A percentile compares a stretch with the other conserved stretches of the same genome.
Conservation (phyloP, 192 early-diverging fungal species). For the Mortierella claussenii region DNA sequence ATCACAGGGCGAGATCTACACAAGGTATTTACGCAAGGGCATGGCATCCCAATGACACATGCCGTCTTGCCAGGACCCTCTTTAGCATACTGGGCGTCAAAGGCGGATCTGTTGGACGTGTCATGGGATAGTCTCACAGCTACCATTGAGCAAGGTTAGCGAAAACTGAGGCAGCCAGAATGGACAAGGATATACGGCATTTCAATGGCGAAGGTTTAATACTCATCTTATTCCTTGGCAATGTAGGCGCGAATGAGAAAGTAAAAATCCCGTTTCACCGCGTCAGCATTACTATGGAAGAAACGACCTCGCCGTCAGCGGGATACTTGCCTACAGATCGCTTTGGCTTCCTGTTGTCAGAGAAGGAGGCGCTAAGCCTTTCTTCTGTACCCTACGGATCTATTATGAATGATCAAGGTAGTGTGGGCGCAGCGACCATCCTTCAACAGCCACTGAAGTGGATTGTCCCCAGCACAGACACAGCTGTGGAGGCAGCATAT, state of each 20-base stretch:
- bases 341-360: conserved; percentile 27
- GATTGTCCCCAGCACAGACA: conserved; percentile 24
- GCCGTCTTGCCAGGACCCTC: conserved; percentile 44
- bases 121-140: conserved; percentile 33
- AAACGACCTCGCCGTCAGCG: conserved; percentile 15
- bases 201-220: too few species aligned
- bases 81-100: conserved; percentile 51
- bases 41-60: conserved; percentile 51
- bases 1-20: conserved; percentile 27
- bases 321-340: conserved; percentile 29
- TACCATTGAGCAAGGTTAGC: conserved; percentile 51
- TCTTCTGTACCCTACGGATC: conserved; percentile 32
- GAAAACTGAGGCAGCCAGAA: not conserved
- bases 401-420: conserved; percentile 51
- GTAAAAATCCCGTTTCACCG: conserved; percentile 44
- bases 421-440: conserved; percentile 28
- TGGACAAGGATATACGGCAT: not conserved
- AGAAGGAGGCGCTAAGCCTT: conserved; percentile 24
- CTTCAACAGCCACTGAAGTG: conserved; percentile 36
- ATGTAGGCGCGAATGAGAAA: conserved; percentile 40
- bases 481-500: conserved; percentile 34
- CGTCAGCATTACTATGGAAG: conserved; percentile 47
- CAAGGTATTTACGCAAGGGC: conserved; percentile 33
- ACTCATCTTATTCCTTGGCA: not conserved
- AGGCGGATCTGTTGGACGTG: conserved; percentile 32